Conservation (phyloP, 1,284 basidiomycete genomes). For the Melanopsichium pennsylvanicum region DNA sequence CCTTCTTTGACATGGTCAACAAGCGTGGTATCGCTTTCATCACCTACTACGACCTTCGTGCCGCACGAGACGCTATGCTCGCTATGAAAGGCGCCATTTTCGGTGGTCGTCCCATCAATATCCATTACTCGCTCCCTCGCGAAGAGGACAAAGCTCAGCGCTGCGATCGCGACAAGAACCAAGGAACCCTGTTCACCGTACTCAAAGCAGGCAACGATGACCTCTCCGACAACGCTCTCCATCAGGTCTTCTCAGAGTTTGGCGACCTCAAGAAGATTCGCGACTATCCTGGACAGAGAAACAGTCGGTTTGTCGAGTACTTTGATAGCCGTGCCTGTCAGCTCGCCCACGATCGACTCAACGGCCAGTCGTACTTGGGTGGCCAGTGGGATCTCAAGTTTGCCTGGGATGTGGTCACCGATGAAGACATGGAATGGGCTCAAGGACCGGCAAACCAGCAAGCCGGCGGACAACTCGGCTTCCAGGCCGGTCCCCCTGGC, state of each 20-base stretch:
- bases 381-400: constrained; percentile 86
- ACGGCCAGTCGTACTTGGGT: constrained; percentile 80
- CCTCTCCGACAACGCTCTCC: constrained; percentile 83
- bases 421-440: constrained; percentile 50
- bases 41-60: constrained; percentile 89
- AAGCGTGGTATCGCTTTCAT: constrained; percentile 97
- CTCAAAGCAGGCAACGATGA: constrained; percentile 75
- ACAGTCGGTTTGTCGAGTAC: constrained; percentile 46
- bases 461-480: constrained; percentile 7
- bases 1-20: constrained; percentile 91
- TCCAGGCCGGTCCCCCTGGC: constrained; percentile 61
- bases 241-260: constrained; percentile 81
- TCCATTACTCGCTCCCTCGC: constrained; percentile 93
- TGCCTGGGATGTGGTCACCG: constrained; percentile 76
- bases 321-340: constrained; percentile 70
- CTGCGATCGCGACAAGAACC: constrained; percentile 85
- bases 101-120: constrained; percentile 78
- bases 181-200: constrained; percentile 84
- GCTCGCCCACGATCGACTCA: constrained; percentile 81
- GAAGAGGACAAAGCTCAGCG: constrained; percentile 78
- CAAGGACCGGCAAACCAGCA: constrained; percentile 15
- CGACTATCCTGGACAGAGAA: constrained; percentile 49
- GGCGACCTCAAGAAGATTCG: constrained; percentile 86
- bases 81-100: constrained; percentile 69
- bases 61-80: constrained; percentile 87